Evolutionary conservation across 2,329 filamentous ascomycete genomes (phyloP).

Genomic region (Fusarium pseudograminearum): DNA sequence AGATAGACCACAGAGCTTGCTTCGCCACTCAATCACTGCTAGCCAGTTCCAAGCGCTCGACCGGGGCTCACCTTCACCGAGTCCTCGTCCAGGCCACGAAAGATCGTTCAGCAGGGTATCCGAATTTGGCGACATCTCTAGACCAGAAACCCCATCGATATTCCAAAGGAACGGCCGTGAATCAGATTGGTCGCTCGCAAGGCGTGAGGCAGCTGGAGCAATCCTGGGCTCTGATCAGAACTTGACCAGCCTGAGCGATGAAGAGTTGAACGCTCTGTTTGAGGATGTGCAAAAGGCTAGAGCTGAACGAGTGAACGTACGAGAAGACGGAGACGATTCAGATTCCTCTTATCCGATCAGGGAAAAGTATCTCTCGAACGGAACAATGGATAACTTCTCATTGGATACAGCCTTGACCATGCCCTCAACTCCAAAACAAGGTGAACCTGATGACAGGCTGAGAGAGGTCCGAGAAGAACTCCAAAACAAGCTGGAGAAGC

Average conservation of each 20-base stretch:
- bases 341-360: conserved; percentile 92
- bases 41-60: conserved; percentile 72
- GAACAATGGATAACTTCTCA: conserved; percentile 95
- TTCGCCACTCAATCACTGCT: conserved; percentile 83
- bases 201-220: conserved; percentile 91
- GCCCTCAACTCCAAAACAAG: conserved; percentile 88
- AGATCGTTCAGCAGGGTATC: conserved; percentile 84
- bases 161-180: conserved; percentile 76
- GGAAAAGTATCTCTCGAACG: conserved; percentile 95
- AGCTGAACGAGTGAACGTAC: conserved; percentile 76
- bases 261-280: conserved; percentile 92
- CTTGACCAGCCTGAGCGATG: conserved; percentile 88
- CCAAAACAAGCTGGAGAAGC: conserved; percentile 83
- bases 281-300: conserved; percentile 92
- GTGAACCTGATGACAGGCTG: conserved; percentile 80
- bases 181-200: conserved; percentile 93
- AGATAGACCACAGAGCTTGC: conserved; percentile 73
- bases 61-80: conserved; percentile 68
- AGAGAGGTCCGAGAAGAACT: conserved; percentile 83
- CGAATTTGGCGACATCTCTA: conserved; percentile 77
- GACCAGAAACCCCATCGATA: conserved; percentile 83
- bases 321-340: conserved; percentile 88
- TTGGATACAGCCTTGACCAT: conserved; percentile 94
- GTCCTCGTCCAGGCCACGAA: conserved; percentile 77
- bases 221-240: conserved; percentile 93